phyloP scores from a whole-genome alignment of 805 yeast species.

The Saturnispora quitensis region DNA sequence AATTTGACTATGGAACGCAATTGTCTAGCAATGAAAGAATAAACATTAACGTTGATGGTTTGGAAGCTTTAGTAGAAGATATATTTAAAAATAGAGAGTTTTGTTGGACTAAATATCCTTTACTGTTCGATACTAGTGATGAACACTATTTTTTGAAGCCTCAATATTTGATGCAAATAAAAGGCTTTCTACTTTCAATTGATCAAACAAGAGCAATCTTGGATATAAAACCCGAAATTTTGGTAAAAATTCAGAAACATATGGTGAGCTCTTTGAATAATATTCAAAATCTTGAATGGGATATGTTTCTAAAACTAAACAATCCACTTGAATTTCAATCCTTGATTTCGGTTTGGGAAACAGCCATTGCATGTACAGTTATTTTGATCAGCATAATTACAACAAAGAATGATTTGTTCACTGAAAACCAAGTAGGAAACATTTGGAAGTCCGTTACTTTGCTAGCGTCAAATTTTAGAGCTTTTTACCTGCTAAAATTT shows the following conservation, averaged over 20 bases:
- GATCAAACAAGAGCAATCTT: background rate
- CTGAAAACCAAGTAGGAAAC: constrained; percentile 1
- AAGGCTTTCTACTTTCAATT: background rate
- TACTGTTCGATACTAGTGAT: background rate
- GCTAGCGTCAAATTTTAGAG: background rate
- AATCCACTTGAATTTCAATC: constrained; percentile 1
- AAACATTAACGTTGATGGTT: background rate
- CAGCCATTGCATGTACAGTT: background rate
- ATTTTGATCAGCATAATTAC: background rate
- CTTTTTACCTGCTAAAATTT: background rate
- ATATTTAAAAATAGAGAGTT: background rate
- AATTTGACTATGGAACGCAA: background rate
- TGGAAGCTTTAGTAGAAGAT: background rate
- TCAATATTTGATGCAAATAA: constrained; percentile 1
- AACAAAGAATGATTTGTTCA: background rate
- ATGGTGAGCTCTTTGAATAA: background rate
- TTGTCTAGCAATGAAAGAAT: background rate
- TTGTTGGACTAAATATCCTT: background rate
- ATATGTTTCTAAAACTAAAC: background rate
- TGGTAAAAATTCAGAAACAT: background rate
- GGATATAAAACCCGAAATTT: background rate
- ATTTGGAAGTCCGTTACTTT: background rate
- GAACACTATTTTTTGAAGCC: background rate
- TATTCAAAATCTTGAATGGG: constrained; percentile 4
- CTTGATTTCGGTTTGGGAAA: constrained; percentile 1